Conservation (phyloP, 2,329 filamentous ascomycete genomes). For the Aspergillus udagawae region DNA sequence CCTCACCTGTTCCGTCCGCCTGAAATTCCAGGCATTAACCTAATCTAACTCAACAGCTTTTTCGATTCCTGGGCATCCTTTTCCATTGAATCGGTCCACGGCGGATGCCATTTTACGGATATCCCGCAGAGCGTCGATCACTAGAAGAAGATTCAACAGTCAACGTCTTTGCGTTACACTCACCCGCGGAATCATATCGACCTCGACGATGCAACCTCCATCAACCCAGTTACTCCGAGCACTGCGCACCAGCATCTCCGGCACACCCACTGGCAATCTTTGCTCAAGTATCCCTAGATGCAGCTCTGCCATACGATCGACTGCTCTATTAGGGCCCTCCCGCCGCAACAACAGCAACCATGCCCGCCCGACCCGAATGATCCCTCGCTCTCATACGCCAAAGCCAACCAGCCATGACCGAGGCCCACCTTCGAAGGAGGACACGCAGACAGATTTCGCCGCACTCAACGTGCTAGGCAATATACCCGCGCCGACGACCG, state of each 20-base stretch:
- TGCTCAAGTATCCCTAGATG: constrained; percentile 11
- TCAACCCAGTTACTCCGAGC: constrained; percentile 41
- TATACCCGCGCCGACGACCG: constrained; percentile 72
- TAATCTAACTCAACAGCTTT: not conserved
- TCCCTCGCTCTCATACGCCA: constrained; percentile 29
- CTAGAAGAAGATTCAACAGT: not conserved
- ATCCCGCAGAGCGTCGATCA: not conserved
- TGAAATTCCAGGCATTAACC: not conserved
- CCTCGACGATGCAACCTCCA: constrained; percentile 35
- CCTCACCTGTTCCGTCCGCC: not conserved
- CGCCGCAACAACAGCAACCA: constrained; percentile 23
- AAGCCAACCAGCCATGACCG: constrained; percentile 51
- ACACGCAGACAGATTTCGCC: constrained; percentile 67
- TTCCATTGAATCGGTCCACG: not conserved
- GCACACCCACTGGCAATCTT: constrained; percentile 8
- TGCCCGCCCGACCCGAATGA: constrained; percentile 27
- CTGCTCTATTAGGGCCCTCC: constrained; percentile 6
- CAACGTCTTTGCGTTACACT: not conserved
- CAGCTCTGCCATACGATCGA: constrained; percentile 2
- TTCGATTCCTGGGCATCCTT: not conserved
- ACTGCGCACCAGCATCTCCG: constrained; percentile 33
- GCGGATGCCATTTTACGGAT: not conserved
- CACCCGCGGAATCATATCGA: not conserved
- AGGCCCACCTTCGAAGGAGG: constrained; percentile 57
- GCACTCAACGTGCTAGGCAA: constrained; percentile 74